Evolutionary conservation across 352 stramenopile species (phyloP).

Genomic region (Pythium folliculosum): DNA sequence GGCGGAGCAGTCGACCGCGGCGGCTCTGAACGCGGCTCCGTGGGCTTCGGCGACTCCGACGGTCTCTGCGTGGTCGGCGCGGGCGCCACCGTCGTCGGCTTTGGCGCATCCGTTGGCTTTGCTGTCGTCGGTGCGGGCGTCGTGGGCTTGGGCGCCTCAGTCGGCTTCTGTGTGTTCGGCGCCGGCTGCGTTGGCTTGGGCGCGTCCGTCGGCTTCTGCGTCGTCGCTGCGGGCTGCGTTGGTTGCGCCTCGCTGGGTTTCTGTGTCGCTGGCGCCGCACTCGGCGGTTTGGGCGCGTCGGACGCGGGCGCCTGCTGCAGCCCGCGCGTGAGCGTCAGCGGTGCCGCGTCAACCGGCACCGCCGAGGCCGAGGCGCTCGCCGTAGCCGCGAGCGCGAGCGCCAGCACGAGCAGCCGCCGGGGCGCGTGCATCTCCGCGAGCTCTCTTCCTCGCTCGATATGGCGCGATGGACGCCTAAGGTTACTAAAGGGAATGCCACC

Average conservation of each 20-base stretch:
- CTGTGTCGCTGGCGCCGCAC: not conserved
- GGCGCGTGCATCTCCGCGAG: constrained; percentile 1
- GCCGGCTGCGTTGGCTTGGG: not conserved
- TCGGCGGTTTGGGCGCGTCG: not conserved
- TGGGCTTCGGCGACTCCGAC: not conserved
- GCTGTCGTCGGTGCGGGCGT: not conserved
- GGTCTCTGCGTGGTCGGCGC: not conserved
- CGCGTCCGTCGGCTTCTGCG: not conserved
- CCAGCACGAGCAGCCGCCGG: constrained; percentile 5
- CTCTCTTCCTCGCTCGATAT: not conserved
- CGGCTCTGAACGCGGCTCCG: not conserved
- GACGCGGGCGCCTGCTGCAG: not conserved
- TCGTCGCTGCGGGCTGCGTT: not conserved
- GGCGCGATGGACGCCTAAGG: not conserved
- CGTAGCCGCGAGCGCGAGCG: constrained; percentile 5
- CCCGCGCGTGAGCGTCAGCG: not conserved
- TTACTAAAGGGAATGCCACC: not conserved
- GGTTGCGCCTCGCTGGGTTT: not conserved
- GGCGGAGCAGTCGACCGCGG: not conserved
- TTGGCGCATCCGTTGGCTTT: not conserved
- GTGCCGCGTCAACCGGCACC: not conserved
- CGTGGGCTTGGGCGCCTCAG: not conserved
- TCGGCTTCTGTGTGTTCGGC: constrained; percentile 3
- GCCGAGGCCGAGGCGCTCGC: not conserved
- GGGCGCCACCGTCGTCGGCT: not conserved